Base-by-base conservation (phyloP, 2,329 filamentous ascomycete genomes). In the Penicillium sp. region DNA sequence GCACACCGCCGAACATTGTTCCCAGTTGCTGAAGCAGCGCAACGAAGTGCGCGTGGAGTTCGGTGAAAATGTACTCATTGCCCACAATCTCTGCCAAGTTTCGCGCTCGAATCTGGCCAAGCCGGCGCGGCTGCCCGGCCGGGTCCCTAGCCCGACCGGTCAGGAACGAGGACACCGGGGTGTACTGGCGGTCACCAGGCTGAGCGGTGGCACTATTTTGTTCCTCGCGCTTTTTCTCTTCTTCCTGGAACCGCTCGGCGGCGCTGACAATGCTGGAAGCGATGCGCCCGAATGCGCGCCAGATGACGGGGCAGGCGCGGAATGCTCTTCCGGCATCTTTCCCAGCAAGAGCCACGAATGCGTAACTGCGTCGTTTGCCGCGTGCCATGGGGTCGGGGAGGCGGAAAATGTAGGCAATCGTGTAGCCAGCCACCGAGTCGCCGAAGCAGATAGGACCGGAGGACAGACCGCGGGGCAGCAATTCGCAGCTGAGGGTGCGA, bases 371-470 rank as follows among this genome's bases (percentile, higher is more conserved):
- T 59, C 81, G 78, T 59, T 82, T 80, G 38, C 84, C 84, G 57
- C 84, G 82, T 10, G 84, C 83, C 70, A 84, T 81, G 15, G 83
- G 83, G 66, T 86, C 84, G 14, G 82, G 81, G 17, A 86, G 78
- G 47, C 83, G 83, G 71, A 86, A 86, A 42, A 85, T 79, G 68
- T 85, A 86, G 43, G 84, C 83, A 54, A 86, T 83, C 17, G 84
- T 86, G 73, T 86, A 85, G 54, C 84, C 84, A 5, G 82, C 78
- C 20, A 78, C 77, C 0, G 81, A 76, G 62, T 86, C 84, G 31
- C 84, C 84, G 63, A 86, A 86, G 66, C 81, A 84, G 49, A 86
- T 73, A n/a, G 83, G 82, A 0, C 84, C 84, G 6, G 83, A 84
- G 0, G 83, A 81, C 42, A 84, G 80, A 51, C 83, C 83, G 38